These are phyloP conservation scores for Solanum pimpinellifolium DNA, from an alignment of 257 asterid genomes.

Conservation along the genomic window DNA sequence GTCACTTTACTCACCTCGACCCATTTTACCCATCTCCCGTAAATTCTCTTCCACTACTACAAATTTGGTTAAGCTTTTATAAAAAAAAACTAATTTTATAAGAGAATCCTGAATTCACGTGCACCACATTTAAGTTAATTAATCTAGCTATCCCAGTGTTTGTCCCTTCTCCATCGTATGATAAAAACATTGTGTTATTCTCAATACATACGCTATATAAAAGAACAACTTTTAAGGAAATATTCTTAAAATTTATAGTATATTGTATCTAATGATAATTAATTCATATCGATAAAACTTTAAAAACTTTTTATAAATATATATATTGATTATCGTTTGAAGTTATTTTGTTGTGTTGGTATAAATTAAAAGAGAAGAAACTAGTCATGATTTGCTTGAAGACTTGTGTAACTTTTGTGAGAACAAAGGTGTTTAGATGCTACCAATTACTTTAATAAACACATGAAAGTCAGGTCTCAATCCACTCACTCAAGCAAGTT, in stretches of 20 bases:
- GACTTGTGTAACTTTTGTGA: not conserved
- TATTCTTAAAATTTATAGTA: too few species aligned
- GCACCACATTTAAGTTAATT: too few species aligned
- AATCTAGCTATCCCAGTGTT: not conserved
- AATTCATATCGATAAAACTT: accelerated
- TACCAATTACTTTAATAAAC: not conserved
- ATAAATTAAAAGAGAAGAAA: not conserved
- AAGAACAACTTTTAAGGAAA: too few species aligned
- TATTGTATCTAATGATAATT: too few species aligned
- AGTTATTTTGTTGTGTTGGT: too few species aligned
- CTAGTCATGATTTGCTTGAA: not conserved
- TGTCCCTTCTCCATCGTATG: not conserved
- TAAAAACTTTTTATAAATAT: too few species aligned
- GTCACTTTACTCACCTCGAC: not conserved
- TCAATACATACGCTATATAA: not conserved
- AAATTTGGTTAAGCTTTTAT: too few species aligned
- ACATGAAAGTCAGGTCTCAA: not conserved
- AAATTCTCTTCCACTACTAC: too few species aligned
- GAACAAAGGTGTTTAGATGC: not conserved
- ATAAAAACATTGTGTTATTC: not conserved
- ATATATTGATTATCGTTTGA: too few species aligned
- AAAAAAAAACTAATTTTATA: too few species aligned
- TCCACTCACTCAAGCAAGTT: not conserved
- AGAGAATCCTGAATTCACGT: too few species aligned
- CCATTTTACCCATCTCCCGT: not conserved